A percentile compares a stretch with the other conserved stretches of the same genome.
Conservation (phyloP, 306 rosid genomes). For the Dicorynia guianensis region DNA sequence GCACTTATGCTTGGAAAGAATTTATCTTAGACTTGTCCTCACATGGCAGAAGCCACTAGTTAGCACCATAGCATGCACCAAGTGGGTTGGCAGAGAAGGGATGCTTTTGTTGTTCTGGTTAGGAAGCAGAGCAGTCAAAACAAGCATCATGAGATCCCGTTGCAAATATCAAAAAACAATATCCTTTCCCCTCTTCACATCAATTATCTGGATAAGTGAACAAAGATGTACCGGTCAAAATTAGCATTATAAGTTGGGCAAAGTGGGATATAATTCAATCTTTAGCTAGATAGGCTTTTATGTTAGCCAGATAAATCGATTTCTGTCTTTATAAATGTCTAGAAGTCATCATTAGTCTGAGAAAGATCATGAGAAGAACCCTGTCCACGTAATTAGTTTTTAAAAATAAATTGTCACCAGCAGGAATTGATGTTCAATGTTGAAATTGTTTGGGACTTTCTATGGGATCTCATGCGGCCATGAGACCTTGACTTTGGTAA, state of each 20-base stretch:
- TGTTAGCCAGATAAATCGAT: not conserved
- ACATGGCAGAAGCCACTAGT: slow-evolving; percentile 40
- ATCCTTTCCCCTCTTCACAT: not conserved
- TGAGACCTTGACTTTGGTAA: too few species aligned
- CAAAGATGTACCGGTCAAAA: not conserved
- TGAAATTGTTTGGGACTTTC: too few species aligned
- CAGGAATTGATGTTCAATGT: not conserved
- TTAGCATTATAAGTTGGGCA: not conserved
- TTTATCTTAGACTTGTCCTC: slow-evolving; percentile 8
- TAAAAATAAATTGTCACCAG: slow-evolving; percentile 9
- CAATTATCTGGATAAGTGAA: not conserved
- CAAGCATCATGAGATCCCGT: too few species aligned
- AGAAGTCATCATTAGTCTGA: slow-evolving; percentile 6
- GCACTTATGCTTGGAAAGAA: slow-evolving; percentile 35
- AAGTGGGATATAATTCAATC: not conserved
- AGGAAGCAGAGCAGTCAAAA: not conserved
- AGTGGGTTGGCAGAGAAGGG: slow-evolving; percentile 26
- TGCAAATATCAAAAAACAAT: not conserved
- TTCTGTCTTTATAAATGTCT: not conserved
- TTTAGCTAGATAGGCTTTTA: not conserved
- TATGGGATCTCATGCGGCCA: too few species aligned
- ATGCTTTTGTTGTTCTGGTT: slow-evolving; percentile 19
- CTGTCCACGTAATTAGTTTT: not conserved
- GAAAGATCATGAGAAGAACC: slow-evolving; percentile 20
- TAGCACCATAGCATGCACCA: slow-evolving; percentile 32